Evolutionary conservation across 208 protist species (phyloP), one percentile per base, ranked within the genome.

Genomic region (Crithidia acanthocephali): DNA sequence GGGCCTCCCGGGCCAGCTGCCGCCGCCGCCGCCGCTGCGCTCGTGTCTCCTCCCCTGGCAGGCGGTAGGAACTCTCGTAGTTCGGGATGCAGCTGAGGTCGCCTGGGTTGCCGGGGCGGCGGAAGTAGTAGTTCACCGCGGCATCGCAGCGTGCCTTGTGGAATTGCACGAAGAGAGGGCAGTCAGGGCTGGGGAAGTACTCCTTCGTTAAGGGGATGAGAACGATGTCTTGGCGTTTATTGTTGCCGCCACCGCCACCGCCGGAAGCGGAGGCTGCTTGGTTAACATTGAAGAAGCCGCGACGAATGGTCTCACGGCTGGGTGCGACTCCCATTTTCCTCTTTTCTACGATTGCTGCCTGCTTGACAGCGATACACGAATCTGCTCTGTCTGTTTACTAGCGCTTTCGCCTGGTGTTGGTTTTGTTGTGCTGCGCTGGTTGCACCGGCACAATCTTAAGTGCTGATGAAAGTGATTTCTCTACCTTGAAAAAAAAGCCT

Each of bases 71-170:
- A 37, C 73, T 61, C 35, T 68, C 81, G 53, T 89, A 89, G 79
- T 81, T 75, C 1, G 90, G 90, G 65, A 95, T 95, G 23, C 77
- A 64, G 78, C 84, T 88, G 35, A 93, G 79, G 69, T 92, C 82
- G 7, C 87, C 87, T 2, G 90, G 87, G 62, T 88, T 84, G 52
- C 90, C 87, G 3, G 90, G 90, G 1, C 72, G 79, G 13, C 90
- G 85, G 58, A 95, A 91, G 80, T 93, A 95, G 67, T 93, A 95
- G 62, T 91, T 93, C 58, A 93, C 90, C 47, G 84, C 83, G 2
- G 86, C 84, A 71, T 95, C 87, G 76, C 87, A 92, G 44, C 90
- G 85, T 2, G 87, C 84, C 62, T 83, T 76, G 74, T 93, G 84
- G 52, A 95, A 93, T 80, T 93, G 90, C 64, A 89, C 76, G 47